These are phyloP conservation scores for Acanthamoeba lenticulata DNA, from an alignment of 208 protist genomes.

Conservation along the genomic window DNA sequence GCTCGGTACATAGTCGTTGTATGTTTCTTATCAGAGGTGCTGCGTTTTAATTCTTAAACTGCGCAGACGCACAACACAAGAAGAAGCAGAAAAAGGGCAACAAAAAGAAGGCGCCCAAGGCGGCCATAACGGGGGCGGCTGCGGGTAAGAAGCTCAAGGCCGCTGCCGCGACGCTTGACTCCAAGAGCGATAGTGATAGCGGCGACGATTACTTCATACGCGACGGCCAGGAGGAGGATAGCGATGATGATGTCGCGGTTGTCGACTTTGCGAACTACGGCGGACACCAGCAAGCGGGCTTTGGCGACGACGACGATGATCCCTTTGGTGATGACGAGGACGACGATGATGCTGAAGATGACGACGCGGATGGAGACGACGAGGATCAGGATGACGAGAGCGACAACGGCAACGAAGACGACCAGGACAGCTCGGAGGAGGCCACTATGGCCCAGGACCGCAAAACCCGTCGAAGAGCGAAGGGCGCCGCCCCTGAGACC, in stretches of 20 bases:
- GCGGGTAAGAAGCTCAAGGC: not conserved
- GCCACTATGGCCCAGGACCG: not conserved
- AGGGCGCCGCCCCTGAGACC: conserved; percentile 38
- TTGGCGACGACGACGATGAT: not conserved
- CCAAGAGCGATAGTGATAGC: not conserved
- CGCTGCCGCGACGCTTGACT: not conserved
- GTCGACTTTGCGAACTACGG: too few species aligned
- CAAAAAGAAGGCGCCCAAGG: too few species aligned
- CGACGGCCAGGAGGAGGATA: not conserved
- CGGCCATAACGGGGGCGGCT: too few species aligned
- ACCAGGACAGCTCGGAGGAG: not conserved
- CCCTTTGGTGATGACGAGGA: not conserved
- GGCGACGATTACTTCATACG: conserved; percentile 24
- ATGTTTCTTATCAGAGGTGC: too few species aligned
- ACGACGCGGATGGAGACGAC: conserved; percentile 37
- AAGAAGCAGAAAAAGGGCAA: too few species aligned
- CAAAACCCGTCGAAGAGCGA: conserved; percentile 21
- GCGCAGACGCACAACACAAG: too few species aligned
- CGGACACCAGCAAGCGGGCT: not conserved
- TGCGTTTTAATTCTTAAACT: too few species aligned
- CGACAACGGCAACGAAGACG: conserved; percentile 19
- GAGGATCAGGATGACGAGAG: not conserved
- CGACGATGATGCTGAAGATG: conserved; percentile 15
- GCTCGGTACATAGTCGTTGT: too few species aligned
- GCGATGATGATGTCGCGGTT: not conserved